phyloP scores from a whole-genome alignment of 2,329 filamentous ascomycete species.

The Pseudogymnoascus sp. region DNA sequence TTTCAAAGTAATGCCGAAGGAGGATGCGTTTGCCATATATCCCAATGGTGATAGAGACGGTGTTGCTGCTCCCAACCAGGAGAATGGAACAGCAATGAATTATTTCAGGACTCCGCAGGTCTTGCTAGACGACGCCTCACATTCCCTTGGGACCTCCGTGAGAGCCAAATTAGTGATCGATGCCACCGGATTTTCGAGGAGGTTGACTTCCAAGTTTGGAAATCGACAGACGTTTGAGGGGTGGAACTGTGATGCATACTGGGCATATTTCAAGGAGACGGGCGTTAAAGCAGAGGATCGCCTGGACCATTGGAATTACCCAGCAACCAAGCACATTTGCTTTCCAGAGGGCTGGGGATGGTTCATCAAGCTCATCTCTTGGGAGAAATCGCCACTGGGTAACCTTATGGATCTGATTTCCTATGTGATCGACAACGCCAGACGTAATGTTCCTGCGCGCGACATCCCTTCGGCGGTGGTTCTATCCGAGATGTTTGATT shows the following conservation, averaged over 20 bases:
- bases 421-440: slow-evolving; percentile 21
- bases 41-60: neutral
- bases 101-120: neutral
- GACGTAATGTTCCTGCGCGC: slow-evolving; percentile 15
- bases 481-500: neutral
- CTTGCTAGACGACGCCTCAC: neutral
- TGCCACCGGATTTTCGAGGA: neutral
- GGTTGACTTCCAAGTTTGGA: neutral
- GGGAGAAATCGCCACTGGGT: slow-evolving; percentile 21
- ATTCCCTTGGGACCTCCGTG: neutral
- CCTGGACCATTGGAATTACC: slow-evolving; percentile 19
- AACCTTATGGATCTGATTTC: slow-evolving; percentile 24
- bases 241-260: neutral
- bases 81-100: neutral
- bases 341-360: slow-evolving; percentile 25
- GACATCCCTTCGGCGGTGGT: slow-evolving; percentile 13
- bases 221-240: neutral
- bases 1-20: slow-evolving; percentile 12
- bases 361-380: slow-evolving; percentile 23
- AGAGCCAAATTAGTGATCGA: neutral
- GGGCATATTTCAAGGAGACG: slow-evolving; percentile 17
- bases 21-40: neutral
- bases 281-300: slow-evolving; percentile 20
- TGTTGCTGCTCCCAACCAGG: neutral
- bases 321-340: slow-evolving; percentile 25